Conservation (phyloP, 169 alveolate genomes). For the Sarcocystis neurona region DNA sequence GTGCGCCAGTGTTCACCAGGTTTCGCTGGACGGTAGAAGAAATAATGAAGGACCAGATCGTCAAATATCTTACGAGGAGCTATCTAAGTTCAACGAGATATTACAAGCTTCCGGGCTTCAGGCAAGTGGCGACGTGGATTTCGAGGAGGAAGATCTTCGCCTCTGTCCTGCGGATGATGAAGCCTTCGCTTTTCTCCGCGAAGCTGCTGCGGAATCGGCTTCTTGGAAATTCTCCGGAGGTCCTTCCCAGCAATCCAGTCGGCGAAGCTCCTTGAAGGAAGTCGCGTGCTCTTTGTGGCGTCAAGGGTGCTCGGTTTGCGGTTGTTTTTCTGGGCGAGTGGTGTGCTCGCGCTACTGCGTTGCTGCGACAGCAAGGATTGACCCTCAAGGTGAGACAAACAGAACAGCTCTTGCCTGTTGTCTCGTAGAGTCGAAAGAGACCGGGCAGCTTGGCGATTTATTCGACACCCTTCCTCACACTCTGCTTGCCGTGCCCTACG, state of each 20-base stretch:
- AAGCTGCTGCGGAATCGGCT: not conserved
- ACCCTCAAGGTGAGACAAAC: not conserved
- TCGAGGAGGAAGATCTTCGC: no score
- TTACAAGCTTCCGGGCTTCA: no score
- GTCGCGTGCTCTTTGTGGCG: constrained; percentile 26
- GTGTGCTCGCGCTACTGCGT: constrained; percentile 26
- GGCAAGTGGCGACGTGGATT: no score
- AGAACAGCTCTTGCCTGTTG: not conserved
- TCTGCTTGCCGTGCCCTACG: constrained; percentile 19
- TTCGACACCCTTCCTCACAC: not conserved
- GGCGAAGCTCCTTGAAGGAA: not conserved
- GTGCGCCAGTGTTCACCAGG: no score
- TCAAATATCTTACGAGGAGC: no score
- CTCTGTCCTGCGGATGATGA: constrained; percentile 4
- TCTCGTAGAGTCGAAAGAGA: not conserved
- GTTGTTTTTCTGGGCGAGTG: constrained; percentile 18
- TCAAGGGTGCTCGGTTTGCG: constrained; percentile 21
- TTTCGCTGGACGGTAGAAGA: no score
- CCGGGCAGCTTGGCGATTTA: not conserved
- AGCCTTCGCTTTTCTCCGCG: not conserved
- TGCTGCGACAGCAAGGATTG: not conserved
- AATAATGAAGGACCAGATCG: no score
- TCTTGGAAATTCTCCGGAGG: no score
- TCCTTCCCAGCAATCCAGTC: no score
- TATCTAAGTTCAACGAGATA: no score